Conservation (phyloP, 2,329 filamentous ascomycete species). For the Apiospora hydei region DNA sequence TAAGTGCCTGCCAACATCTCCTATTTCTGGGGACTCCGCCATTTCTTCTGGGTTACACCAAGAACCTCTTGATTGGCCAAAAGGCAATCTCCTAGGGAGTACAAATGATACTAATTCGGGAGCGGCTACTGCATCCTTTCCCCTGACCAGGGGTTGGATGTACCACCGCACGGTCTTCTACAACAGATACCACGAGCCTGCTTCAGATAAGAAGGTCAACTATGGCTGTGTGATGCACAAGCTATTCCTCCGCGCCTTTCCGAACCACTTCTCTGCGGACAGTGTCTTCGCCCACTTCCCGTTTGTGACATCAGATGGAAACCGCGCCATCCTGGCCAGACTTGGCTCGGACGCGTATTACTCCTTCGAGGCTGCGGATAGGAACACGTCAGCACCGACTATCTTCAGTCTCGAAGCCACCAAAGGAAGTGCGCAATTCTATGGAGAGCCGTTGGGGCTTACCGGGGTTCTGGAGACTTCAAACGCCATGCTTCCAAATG, state of each 20-base stretch:
- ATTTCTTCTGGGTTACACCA: background rate
- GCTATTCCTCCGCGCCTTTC: slow-evolving; percentile 53
- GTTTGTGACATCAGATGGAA: background rate
- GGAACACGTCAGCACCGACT: background rate
- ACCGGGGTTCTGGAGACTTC: background rate
- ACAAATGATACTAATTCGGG: background rate
- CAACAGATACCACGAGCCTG: slow-evolving; percentile 40
- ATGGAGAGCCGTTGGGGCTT: background rate
- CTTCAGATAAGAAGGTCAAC: slow-evolving; percentile 59
- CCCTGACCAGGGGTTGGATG: background rate
- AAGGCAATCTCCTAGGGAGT: no score
- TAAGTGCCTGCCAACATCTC: background rate
- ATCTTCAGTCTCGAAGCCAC: background rate
- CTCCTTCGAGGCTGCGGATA: background rate
- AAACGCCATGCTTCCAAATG: background rate
- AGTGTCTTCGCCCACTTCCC: slow-evolving; percentile 41
- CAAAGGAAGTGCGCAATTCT: no score
- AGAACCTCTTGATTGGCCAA: background rate
- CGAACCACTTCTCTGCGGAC: slow-evolving; percentile 52
- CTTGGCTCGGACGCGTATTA: slow-evolving; percentile 8
- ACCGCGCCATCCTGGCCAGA: slow-evolving; percentile 11
- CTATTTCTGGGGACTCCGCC: background rate
- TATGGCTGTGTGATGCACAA: slow-evolving; percentile 55
- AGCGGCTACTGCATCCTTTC: background rate
- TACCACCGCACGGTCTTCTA: background rate